Percentiles rank a stretch among this genome's conserved stretches.
These are phyloP conservation scores for Dipodascopsis tothii DNA, from an alignment of 805 yeast genomes.

Conservation along the genomic window DNA sequence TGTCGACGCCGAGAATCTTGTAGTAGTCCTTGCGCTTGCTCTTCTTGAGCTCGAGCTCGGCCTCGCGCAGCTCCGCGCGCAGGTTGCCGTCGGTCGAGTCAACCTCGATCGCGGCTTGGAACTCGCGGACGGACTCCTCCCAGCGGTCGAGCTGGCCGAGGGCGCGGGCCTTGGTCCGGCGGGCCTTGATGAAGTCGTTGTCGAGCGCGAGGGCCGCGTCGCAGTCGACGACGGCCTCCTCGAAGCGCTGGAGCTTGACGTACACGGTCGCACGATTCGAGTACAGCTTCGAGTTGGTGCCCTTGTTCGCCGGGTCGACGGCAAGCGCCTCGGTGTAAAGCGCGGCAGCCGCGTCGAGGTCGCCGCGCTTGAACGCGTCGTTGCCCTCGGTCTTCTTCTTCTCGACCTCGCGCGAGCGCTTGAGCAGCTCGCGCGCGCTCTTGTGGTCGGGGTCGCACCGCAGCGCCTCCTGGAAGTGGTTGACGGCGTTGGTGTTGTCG, in stretches of 20 bases:
- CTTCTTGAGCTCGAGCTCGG: conserved; percentile 38
- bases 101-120: conserved; percentile 33
- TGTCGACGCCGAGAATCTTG: conserved; percentile 50
- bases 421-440: conserved; percentile 31
- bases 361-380: conserved; percentile 55
- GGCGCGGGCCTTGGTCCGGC: conserved; percentile 36
- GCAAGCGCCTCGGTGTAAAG: conserved; percentile 69
- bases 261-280: conserved; percentile 88
- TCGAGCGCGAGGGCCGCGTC: conserved; percentile 61
- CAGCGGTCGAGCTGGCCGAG: conserved; percentile 34
- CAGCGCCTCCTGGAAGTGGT: conserved; percentile 36
- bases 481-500: conserved; percentile 33
- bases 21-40: conserved; percentile 47
- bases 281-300: conserved; percentile 42
- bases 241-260: conserved; percentile 67
- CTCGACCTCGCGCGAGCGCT: conserved; percentile 32
- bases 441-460: conserved; percentile 37
- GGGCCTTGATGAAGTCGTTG: conserved; percentile 58
- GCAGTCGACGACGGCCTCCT: conserved; percentile 71
- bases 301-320: conserved; percentile 49
- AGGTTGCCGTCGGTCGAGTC: conserved; percentile 33
- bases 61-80: conserved; percentile 34
- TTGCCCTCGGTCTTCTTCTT: conserved; percentile 51
- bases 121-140: conserved; percentile 35
- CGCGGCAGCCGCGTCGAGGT: conserved; percentile 57